phyloP scores from a whole-genome alignment of 2,329 filamentous ascomycete species.

The Aureobasidium vineae region DNA sequence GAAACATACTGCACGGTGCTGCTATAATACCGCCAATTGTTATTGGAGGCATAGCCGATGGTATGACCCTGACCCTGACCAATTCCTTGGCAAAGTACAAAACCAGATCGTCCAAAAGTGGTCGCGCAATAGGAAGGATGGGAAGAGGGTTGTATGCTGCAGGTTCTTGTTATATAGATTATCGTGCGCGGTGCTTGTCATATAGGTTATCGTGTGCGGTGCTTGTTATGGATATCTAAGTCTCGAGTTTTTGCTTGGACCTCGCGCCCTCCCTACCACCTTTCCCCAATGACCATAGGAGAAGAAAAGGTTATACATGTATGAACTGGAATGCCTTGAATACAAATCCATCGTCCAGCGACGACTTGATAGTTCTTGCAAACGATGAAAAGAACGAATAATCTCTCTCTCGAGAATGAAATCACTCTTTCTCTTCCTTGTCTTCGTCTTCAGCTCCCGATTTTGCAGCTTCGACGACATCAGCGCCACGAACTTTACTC shows the following conservation, averaged over 20 bases:
- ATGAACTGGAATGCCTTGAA: background rate
- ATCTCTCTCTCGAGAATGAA: no score
- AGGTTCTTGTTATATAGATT: background rate
- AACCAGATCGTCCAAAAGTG: background rate
- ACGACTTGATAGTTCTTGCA: background rate
- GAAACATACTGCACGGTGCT: background rate
- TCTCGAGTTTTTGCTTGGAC: background rate
- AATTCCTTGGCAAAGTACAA: background rate
- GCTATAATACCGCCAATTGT: background rate
- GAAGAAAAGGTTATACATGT: background rate
- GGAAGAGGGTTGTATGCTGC: background rate
- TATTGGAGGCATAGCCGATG: background rate
- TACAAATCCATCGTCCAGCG: conserved; percentile 1
- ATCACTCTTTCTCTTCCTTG: background rate
- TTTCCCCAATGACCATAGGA: background rate
- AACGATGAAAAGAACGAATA: background rate
- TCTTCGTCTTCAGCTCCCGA: background rate
- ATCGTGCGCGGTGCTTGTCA: background rate
- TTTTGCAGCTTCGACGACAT: background rate
- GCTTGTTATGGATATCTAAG: background rate
- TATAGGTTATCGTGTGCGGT: background rate
- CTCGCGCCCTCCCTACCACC: background rate
- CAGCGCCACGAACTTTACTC: conserved; percentile 24
- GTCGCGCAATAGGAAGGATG: background rate
- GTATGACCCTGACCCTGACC: background rate